phyloP scores from a whole-genome alignment of 768 basidiomycete species.

The Boletus eberwhitei region DNA sequence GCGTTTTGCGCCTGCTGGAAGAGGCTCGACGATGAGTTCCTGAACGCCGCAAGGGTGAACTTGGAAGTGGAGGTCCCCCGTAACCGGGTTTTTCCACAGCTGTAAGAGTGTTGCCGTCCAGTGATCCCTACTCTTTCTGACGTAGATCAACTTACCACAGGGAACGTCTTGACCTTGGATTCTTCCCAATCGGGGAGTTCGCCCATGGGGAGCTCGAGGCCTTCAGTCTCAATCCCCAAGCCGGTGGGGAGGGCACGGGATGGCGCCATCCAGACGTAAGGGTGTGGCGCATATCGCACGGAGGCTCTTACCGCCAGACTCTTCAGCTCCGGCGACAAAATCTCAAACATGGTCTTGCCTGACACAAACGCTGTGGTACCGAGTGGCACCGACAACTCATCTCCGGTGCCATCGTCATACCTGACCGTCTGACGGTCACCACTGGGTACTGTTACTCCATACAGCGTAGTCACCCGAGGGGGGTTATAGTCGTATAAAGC shows the following conservation, averaged over 20 bases:
- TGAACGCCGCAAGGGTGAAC: slow-evolving; percentile 80
- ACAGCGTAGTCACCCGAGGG: slow-evolving; percentile 83
- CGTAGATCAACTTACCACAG: slow-evolving; percentile 43
- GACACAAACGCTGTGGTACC: slow-evolving; percentile 85
- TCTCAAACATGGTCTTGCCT: slow-evolving; percentile 81
- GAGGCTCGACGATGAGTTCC: slow-evolving; percentile 68
- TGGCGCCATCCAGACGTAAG: slow-evolving; percentile 88
- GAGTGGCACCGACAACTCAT: slow-evolving; percentile 76
- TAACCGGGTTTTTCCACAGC: slow-evolving; percentile 92
- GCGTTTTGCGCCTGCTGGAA: slow-evolving; percentile 56
- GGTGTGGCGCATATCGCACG: slow-evolving; percentile 81
- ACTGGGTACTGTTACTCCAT: slow-evolving; percentile 68
- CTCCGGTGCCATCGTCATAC: slow-evolving; percentile 87
- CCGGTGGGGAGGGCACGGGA: slow-evolving; percentile 74
- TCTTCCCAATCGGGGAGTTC: slow-evolving; percentile 86
- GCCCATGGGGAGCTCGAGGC: slow-evolving; percentile 58
- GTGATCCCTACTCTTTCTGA: background rate
- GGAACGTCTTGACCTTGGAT: slow-evolving; percentile 65
- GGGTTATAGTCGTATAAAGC: slow-evolving; percentile 75
- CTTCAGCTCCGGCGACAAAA: slow-evolving; percentile 68
- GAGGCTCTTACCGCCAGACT: slow-evolving; percentile 73
- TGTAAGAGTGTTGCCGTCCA: slow-evolving; percentile 24
- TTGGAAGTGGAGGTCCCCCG: slow-evolving; percentile 79
- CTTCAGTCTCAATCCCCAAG: slow-evolving; percentile 78
- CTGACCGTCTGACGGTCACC: slow-evolving; percentile 61